Evolutionary conservation across 1,284 basidiomycete genomes (phyloP).

Genomic region (Ustilago sp.): DNA sequence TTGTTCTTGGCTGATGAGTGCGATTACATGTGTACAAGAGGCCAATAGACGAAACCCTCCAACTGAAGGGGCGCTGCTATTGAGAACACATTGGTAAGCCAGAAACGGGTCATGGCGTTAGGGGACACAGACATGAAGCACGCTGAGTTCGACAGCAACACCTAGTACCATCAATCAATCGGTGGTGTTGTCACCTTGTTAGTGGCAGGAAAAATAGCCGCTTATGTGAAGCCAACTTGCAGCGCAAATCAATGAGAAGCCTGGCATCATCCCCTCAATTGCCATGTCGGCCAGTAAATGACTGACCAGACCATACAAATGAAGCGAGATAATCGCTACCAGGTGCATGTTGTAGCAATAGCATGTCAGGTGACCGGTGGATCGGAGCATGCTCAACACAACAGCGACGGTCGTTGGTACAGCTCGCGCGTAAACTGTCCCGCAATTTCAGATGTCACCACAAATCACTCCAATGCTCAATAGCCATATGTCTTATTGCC

Average conservation of each 20-base stretch:
- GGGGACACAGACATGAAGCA: background rate
- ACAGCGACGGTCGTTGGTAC: background rate
- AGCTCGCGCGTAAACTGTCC: too few species aligned
- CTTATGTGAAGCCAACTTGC: background rate
- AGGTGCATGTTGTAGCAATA: background rate
- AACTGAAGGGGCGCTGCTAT: background rate
- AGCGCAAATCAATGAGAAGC: background rate
- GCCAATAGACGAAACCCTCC: background rate
- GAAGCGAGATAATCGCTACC: background rate
- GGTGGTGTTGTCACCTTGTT: too few species aligned
- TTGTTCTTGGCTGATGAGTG: background rate
- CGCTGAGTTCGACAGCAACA: background rate
- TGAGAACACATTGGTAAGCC: background rate
- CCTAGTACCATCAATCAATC: background rate
- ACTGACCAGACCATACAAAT: background rate
- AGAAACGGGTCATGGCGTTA: background rate
- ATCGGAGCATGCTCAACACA: background rate
- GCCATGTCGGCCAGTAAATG: background rate
- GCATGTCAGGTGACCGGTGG: background rate
- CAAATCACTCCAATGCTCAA: too few species aligned
- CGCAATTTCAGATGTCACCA: too few species aligned
- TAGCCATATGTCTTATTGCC: too few species aligned
- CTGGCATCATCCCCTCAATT: background rate
- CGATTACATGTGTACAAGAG: background rate
- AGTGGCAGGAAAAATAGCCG: background rate